Base-by-base conservation (phyloP, 163 green algal species). In the Botryococcus braunii region DNA sequence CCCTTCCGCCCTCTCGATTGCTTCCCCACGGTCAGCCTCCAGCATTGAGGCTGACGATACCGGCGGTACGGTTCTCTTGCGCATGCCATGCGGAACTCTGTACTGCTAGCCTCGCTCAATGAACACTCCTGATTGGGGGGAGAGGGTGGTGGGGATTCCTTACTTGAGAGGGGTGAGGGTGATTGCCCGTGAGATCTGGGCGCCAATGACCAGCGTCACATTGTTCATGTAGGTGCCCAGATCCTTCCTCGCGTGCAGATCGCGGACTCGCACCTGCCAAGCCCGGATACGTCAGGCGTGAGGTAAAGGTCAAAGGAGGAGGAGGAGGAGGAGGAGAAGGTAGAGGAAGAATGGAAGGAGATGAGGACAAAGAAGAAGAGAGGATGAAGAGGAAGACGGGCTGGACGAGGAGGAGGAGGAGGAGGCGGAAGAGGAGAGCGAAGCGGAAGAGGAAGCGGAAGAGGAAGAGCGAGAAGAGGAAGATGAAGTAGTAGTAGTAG, bases 221-320 rank as follows among this genome's bases (percentile, higher is more conserved):
- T 31, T 27, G 7, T 49, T 34, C 23, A 49, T 67, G 34, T 68
- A 77, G 6, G 32, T 73, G 29, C 71, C 71, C 47, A 77, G 27
- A 11, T 77, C 62, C 49, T 77, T 56, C 23, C 61, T 27, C 31
- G 27, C 38, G 23, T 68, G 63, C 59, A 77, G 34, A 36, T 77
- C 71, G 58, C 71, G 36, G 13, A 77, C 71, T 50, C 58, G 62
- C 60, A 66, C 38, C 5, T 9, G 23, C 13, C 50, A 38, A 31
- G 27, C 2, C 50, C 34, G 50, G 21, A 23, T 38, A n/a, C 2
- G 35, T 21, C 3, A 62, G 35, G 52, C 52, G n/a, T 31, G 21
- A 27, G 2, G 52, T 11, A 62, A n/a, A 62, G 17, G 37, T 11
- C n/a, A 17, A 1, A 62, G 52, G 52, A 40, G 52, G 29, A 35